These are phyloP conservation scores for Phytophthora europaea DNA, from an alignment of 352 stramenopile genomes.

Conservation along the genomic window DNA sequence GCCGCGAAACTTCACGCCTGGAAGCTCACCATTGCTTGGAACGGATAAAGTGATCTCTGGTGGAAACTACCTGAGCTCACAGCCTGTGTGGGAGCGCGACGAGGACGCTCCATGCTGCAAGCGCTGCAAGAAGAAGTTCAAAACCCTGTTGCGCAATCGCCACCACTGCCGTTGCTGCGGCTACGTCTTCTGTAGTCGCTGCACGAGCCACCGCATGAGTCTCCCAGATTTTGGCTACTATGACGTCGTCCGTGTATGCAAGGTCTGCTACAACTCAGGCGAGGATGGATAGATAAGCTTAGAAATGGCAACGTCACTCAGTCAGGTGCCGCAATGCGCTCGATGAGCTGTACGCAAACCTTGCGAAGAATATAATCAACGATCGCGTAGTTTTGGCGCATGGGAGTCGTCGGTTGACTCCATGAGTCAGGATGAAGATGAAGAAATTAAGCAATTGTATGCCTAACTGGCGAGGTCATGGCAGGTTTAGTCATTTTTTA, in stretches of 20 bases:
- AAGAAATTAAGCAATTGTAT: no score
- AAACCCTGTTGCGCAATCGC: conserved; percentile 81
- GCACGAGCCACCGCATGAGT: conserved; percentile 88
- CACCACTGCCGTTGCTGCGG: conserved; percentile 89
- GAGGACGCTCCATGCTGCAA: conserved; percentile 88
- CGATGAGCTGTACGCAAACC: not conserved
- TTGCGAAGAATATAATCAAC: conserved; percentile 25
- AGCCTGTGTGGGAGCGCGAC: conserved; percentile 88
- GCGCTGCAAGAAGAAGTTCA: conserved; percentile 92
- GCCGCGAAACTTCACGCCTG: conserved; percentile 59
- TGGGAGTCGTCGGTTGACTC: no score
- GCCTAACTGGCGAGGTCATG: no score
- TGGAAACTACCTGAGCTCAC: conserved; percentile 72
- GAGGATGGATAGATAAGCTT: conserved; percentile 60
- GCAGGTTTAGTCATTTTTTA: no score
- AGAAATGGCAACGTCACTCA: not conserved
- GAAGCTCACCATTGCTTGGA: conserved; percentile 71
- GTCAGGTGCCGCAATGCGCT: not conserved
- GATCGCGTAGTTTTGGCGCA: not conserved
- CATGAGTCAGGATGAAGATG: no score
- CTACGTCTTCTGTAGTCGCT: conserved; percentile 86
- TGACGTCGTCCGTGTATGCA: conserved; percentile 87
- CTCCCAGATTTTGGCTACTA: conserved; percentile 90
- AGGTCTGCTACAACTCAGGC: conserved; percentile 83
- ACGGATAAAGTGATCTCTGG: conserved; percentile 75